Conservation (phyloP, 2,329 filamentous ascomycete species). For the Emergomyces africanus region DNA sequence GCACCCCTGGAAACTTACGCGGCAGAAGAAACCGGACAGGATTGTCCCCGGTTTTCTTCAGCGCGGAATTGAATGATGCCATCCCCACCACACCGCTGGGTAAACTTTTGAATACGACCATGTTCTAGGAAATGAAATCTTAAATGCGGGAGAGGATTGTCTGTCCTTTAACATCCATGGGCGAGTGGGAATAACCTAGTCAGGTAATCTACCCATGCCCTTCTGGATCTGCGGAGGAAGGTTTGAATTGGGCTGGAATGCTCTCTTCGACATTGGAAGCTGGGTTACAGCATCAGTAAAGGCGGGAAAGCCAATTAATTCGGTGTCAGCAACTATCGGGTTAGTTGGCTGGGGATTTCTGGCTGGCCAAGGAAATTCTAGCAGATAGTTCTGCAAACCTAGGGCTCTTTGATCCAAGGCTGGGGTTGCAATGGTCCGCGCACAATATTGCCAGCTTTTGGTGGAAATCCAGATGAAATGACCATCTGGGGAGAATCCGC, state of each 20-base stretch:
- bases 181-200: slow-evolving; percentile 42
- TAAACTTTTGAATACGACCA: slow-evolving; percentile 40
- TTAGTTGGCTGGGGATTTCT: slow-evolving; percentile 65
- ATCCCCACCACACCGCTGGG: slow-evolving; percentile 36
- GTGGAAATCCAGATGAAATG: slow-evolving; percentile 65
- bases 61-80: slow-evolving; percentile 30
- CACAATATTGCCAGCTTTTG: slow-evolving; percentile 65
- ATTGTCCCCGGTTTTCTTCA: slow-evolving; percentile 63
- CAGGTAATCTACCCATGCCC: slow-evolving; percentile 49
- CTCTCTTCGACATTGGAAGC: slow-evolving; percentile 23
- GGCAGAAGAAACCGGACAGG: slow-evolving; percentile 44
- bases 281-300: slow-evolving; percentile 28
- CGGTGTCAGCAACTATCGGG: slow-evolving; percentile 64
- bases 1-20: slow-evolving; percentile 47
- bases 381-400: slow-evolving; percentile 56
- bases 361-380: slow-evolving; percentile 52
- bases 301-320: slow-evolving; percentile 53
- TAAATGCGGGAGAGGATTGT: slow-evolving; percentile 50
- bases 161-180: slow-evolving; percentile 48
- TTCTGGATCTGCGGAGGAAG: slow-evolving; percentile 61
- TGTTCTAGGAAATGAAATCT: slow-evolving; percentile 43
- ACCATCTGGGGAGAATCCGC: slow-evolving; percentile 69
- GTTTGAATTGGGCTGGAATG: slow-evolving; percentile 35
- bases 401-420: slow-evolving; percentile 58
- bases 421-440: slow-evolving; percentile 62